Conservation (phyloP, 2,329 filamentous ascomycete species). For the Cryphonectria radicalis region DNA sequence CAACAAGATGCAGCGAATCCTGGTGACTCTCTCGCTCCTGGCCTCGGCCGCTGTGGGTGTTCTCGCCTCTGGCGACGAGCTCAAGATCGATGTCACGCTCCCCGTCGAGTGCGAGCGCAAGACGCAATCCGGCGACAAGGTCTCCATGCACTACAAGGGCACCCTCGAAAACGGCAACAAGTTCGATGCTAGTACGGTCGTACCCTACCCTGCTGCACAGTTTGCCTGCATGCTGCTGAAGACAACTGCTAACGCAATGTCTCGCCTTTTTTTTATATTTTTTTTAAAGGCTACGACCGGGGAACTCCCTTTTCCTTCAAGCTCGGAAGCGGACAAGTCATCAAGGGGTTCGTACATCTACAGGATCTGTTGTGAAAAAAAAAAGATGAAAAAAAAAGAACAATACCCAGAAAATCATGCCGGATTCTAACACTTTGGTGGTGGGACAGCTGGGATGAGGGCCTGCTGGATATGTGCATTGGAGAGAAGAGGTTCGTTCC, state of each 20-base stretch:
- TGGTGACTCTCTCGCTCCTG: slow-evolving; percentile 54
- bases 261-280: background rate
- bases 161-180: slow-evolving; percentile 76
- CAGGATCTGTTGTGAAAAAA: background rate
- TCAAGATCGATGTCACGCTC: slow-evolving; percentile 78
- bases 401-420: background rate
- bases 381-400: background rate
- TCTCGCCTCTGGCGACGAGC: slow-evolving; percentile 60
- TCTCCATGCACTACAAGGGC: slow-evolving; percentile 88
- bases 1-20: slow-evolving; percentile 53
- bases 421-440: slow-evolving; percentile 31
- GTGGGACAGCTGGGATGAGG: slow-evolving; percentile 77
- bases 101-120: slow-evolving; percentile 80
- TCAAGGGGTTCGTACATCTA: slow-evolving; percentile 70
- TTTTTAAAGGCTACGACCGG: slow-evolving; percentile 69
- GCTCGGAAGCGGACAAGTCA: slow-evolving; percentile 81
- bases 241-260: slow-evolving; percentile 4
- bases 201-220: background rate
- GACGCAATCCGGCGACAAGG: slow-evolving; percentile 74
- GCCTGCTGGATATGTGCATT: slow-evolving; percentile 90
- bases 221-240: slow-evolving; percentile 6
- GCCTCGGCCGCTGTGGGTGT: slow-evolving; percentile 55
- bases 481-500: slow-evolving; percentile 74
- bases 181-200: slow-evolving; percentile 75
- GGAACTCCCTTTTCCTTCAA: slow-evolving; percentile 76